phyloP scores from a whole-genome alignment of 441 rosid species.

The Syzygium malaccense region DNA sequence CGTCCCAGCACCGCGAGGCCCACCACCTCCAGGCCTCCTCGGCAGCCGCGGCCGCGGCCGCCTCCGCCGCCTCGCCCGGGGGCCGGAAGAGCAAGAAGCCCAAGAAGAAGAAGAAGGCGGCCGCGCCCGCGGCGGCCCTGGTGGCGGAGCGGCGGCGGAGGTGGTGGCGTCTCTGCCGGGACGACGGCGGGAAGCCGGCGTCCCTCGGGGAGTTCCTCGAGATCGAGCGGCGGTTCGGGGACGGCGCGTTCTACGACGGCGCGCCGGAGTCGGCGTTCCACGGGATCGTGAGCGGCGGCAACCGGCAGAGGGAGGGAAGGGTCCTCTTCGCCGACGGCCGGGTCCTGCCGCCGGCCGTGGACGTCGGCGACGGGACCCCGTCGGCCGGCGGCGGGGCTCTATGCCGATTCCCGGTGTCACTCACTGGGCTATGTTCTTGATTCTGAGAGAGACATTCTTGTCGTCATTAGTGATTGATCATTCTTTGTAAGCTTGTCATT shows the following conservation, averaged over 20 bases:
- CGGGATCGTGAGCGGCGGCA: slow-evolving; percentile 6
- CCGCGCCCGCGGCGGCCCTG: slow-evolving; percentile 6
- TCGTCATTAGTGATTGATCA: not conserved
- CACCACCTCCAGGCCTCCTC: not conserved
- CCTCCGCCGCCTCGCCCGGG: slow-evolving; percentile 1
- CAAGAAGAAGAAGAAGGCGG: slow-evolving; percentile 18
- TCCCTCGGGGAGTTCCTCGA: slow-evolving; percentile 82
- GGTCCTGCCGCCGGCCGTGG: slow-evolving; percentile 62
- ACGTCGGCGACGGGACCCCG: slow-evolving; percentile 9
- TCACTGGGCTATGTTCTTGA: slow-evolving; percentile 51
- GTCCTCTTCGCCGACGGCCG: slow-evolving; percentile 67
- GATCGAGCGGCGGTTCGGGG: slow-evolving; percentile 76
- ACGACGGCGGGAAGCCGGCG: slow-evolving; percentile 44
- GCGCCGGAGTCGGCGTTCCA: slow-evolving; percentile 48
- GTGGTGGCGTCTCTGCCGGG: slow-evolving; percentile 88
- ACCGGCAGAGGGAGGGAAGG: slow-evolving; percentile 23
- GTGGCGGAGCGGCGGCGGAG: slow-evolving; percentile 32
- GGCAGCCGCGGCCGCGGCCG: not conserved
- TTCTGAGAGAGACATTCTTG: not conserved
- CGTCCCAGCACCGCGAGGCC: slow-evolving; percentile 33
- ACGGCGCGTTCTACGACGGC: slow-evolving; percentile 40
- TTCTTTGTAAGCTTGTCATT: not conserved
- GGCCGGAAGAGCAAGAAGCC: slow-evolving; percentile 7
- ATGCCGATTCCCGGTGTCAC: slow-evolving; percentile 63
- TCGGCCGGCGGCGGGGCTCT: slow-evolving; percentile 26